Base-by-base conservation (phyloP, 352 stramenopile genomes). In the Pythium rhizo-oryzae region DNA sequence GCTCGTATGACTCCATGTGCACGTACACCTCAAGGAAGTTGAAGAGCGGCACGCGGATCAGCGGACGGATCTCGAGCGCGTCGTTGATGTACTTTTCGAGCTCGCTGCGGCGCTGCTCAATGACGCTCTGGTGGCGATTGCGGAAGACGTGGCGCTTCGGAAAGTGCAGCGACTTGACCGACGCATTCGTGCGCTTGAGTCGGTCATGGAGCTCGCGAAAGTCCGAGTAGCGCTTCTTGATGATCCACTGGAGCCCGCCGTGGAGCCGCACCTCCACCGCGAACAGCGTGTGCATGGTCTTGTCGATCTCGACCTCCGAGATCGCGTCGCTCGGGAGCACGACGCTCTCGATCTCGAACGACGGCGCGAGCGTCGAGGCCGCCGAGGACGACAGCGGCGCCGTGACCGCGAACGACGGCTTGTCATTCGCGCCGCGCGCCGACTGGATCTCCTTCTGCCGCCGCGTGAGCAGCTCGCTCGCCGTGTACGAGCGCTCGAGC, bases 1-100 rank as follows among this genome's bases (percentile, higher is more conserved):
- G 82, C 60, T 96, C 88, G 59, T 93, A 95, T 44, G 84, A 93
- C 69, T 95, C 87, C 77, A 95, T 89, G 68, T 95, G 87, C 23
- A 85, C 84, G 63, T 96, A 94, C 1, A 96, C 89, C 41, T 94
- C 85, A 19, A 96, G 70, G 62, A 96, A 96, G 65, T 93, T 95
- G 71, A 93, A 94, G 19, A 96, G 72, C 46, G 87, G 87, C 19
- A 95, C 84, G 19, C 87, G 85, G 28, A 95, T 95, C 15, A 93
- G 65, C 57, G 89, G 85, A 0, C 78, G 75, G 30, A 96, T 92
- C 24, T 91, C 84, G 28, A 96, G 66, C 52, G 93, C 84, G 53
- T 94, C 85, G 65, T 95, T 94, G 59, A 96, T 90, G 68, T 96
- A 96, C 68, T 93, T 92, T 59, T 95, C 89, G 50, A 96, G 63